A percentile compares a stretch with the other conserved stretches of the same genome.
These are phyloP conservation scores for Fusarium ambrosium DNA, from an alignment of 2,329 filamentous ascomycete species.

Conservation along the genomic window DNA sequence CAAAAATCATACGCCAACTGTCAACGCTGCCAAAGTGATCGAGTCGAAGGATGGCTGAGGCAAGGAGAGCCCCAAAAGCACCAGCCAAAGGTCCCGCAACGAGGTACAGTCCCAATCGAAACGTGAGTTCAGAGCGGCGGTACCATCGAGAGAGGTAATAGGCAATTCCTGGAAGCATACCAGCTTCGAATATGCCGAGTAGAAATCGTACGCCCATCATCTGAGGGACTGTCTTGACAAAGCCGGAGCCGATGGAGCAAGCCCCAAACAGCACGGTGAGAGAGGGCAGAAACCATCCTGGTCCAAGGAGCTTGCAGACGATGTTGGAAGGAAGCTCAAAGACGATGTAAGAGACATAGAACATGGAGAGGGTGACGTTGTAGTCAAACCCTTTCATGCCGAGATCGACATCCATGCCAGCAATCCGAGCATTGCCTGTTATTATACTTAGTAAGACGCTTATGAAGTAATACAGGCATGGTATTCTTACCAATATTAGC, in stretches of 20 bases:
- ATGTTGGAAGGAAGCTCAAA: slow-evolving; percentile 77
- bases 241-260: slow-evolving; percentile 69
- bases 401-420: slow-evolving; percentile 68
- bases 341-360: slow-evolving; percentile 74
- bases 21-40: slow-evolving; percentile 66
- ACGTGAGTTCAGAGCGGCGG: slow-evolving; percentile 69
- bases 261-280: slow-evolving; percentile 69
- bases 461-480: background rate
- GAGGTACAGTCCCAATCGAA: slow-evolving; percentile 72
- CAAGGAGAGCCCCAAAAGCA: slow-evolving; percentile 74
- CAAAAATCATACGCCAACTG: slow-evolving; percentile 77
- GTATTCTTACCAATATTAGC: slow-evolving; percentile 73
- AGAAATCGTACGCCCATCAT: slow-evolving; percentile 70
- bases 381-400: slow-evolving; percentile 68
- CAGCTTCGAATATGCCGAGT: slow-evolving; percentile 72
- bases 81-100: slow-evolving; percentile 74
- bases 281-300: slow-evolving; percentile 73
- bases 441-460: background rate
- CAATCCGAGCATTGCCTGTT: slow-evolving; percentile 62
- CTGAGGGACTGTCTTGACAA: slow-evolving; percentile 63
- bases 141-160: slow-evolving; percentile 76
- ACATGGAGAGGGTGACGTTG: slow-evolving; percentile 69
- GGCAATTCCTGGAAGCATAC: slow-evolving; percentile 74
- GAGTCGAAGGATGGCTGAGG: slow-evolving; percentile 71
- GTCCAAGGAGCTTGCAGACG: slow-evolving; percentile 72